Base-by-base conservation (phyloP, 2,329 filamentous ascomycete genomes). In the Trichoderma semiorbis region DNA sequence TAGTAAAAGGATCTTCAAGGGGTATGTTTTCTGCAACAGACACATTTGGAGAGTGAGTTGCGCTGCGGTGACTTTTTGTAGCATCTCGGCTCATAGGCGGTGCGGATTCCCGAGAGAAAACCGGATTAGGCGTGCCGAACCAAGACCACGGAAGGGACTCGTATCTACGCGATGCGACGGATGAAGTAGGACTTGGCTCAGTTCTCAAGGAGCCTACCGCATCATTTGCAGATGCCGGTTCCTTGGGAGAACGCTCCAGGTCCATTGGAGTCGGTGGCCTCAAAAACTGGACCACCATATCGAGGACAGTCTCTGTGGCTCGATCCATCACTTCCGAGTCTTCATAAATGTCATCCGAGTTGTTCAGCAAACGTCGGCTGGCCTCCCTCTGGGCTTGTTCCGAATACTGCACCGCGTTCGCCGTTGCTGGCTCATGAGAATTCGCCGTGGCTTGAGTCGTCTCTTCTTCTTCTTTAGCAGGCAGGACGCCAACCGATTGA, bases 151-250 rank as follows among this genome's bases (percentile, higher is more conserved):
- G 86, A 43, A 88, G 79, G 62, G 78, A 78, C 28, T 78, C 78
- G 72, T 81, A 81, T 62, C 78, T 80, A 34, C 78, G 79, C 18
- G 78, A 77, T 6, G 76, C 75, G 30, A 78, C 74, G 7, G 78
- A 78, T 7, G 73, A 73, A 2, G 75, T 76, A 34, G 79, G 79
- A 34, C 79, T 80, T 26, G 76, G 73, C 43, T 80, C 76, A 8
- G 81, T 76, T 16, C 77, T 79, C 55, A 83, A 75, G 55, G 82
- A 79, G 32, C 81, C 84, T 74, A 88, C 87, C 2, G 87, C 74
- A 21, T 87, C 86, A 62, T 86, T 84, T 30, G 86, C 84, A 8
- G 84, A 89, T 2, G 85, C 88, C 3, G 85, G 81, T 50, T 87
- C 84, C 7, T 78, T 78, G 2, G 79, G 77, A 4, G 78, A 78